Percentiles rank a stretch among this genome's conserved stretches.
Evolutionary conservation across 805 yeast genomes (phyloP).

Genomic region (Ogataea methylovora): DNA sequence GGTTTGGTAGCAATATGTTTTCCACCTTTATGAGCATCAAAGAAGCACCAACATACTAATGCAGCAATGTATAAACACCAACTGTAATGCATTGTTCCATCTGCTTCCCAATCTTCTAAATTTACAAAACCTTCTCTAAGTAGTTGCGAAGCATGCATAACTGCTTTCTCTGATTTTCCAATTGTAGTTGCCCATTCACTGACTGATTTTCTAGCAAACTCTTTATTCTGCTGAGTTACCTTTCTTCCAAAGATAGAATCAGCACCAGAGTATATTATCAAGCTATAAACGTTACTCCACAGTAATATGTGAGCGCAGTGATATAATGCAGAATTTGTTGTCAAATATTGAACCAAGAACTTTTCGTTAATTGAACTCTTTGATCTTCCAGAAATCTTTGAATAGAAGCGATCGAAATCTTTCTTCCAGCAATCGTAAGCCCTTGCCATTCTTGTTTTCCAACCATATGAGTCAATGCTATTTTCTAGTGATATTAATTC

Average conservation of each 20-base stretch:
- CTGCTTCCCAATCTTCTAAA: slow-evolving; percentile 12
- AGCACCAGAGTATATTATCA: slow-evolving; percentile 5
- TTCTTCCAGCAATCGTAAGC: slow-evolving; percentile 10
- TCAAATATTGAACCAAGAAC: slow-evolving; percentile 4
- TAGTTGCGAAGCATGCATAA: slow-evolving; percentile 9
- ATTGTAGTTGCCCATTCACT: slow-evolving; percentile 4
- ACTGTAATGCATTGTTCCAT: slow-evolving; percentile 11
- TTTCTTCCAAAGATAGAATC: slow-evolving; percentile 5
- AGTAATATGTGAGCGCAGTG: slow-evolving; percentile 8
- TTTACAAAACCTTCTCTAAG: slow-evolving; percentile 9
- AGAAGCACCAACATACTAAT: slow-evolving; percentile 8
- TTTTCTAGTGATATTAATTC: slow-evolving; percentile 3
- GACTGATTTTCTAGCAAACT: slow-evolving; percentile 5
- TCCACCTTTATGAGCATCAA: not conserved
- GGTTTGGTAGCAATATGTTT: too few species aligned
- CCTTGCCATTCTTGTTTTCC: slow-evolving; percentile 6
- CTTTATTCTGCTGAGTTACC: slow-evolving; percentile 1
- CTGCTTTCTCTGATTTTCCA: slow-evolving; percentile 7
- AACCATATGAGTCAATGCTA: slow-evolving; percentile 4
- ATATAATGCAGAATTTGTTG: slow-evolving; percentile 8
- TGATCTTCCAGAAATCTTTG: not conserved
- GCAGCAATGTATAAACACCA: slow-evolving; percentile 13
- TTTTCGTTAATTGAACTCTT: not conserved
- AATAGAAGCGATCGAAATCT: slow-evolving; percentile 5
- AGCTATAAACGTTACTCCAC: slow-evolving; percentile 6